Base-by-base conservation (phyloP, 768 basidiomycete species). In the Podaxis sp. region DNA sequence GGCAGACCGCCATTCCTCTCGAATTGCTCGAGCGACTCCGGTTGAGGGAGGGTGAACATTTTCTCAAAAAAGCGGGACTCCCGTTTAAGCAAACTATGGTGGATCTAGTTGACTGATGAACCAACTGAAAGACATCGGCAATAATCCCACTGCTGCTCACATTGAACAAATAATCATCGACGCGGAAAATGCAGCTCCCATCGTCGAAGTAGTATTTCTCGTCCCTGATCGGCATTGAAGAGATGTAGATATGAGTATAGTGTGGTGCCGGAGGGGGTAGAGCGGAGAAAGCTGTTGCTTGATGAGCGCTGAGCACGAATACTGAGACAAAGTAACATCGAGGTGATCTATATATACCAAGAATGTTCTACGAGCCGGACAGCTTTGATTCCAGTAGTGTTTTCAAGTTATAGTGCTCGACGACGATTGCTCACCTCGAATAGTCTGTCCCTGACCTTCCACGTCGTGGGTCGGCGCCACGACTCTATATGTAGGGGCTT, bases 141-240 rank as follows among this genome's bases (percentile, higher is more conserved):
- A 24, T 24, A 24, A 56, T 22, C 54, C 3, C 7, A 24, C 22
- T 46, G 12, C 7, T 9, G 22, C 56, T 44, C 26, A 57, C 56
- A 13, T 46, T 57, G 56, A 57, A 57, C 26, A 57, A 28, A 22
- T 57, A 36, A 22, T 30, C 42, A 15, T 44, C 56, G 13, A 57
- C 56, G 3, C 42, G 42, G 12, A 57, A 57, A 6, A 38, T 17
- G n/a, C 64, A 26, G 22, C 22, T 44, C 2, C 40, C 56, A 57
- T 57, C 56, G 1, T 28, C 22, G 53, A 42, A 28, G 42, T 57
- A 57, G 17, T 44, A 57, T 11, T 30, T 0, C 6, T 38, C 57
- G 68, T 69, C 60, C 65, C 63, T 70, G 74, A 79, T 54, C 71
- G 70, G 17, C 73, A 73, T 6, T 64, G 70, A 19, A 83, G 83